These are phyloP conservation scores for Acanthamoeba polyphaga DNA, from an alignment of 208 protist genomes.

Conservation along the genomic window DNA sequence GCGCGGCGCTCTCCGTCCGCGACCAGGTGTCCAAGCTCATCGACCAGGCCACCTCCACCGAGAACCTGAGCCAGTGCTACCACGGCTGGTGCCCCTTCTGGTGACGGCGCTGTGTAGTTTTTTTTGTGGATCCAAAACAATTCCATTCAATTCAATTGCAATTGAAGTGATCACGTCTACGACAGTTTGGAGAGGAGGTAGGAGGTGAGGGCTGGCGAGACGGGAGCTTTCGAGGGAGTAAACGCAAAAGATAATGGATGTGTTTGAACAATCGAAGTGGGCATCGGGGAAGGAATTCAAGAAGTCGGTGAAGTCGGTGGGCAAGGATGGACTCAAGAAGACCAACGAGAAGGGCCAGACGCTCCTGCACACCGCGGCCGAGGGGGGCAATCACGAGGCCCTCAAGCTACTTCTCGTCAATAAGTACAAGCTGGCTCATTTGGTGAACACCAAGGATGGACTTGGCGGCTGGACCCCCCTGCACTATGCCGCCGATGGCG, in stretches of 20 bases:
- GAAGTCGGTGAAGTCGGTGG: background rate
- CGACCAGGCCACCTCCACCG: conserved; percentile 97
- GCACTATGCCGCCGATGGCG: conserved; percentile 16
- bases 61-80: conserved; percentile 99
- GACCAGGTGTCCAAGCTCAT: conserved; percentile 95
- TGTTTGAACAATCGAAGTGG: background rate
- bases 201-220: background rate
- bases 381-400: conserved; percentile 15
- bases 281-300: conserved; percentile 20
- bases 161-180: too few relatives aligned
- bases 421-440: background rate
- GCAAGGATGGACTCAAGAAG: conserved; percentile 7
- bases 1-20: conserved; percentile 79
- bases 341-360: conserved; percentile 34
- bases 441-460: background rate
- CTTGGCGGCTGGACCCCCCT: conserved; percentile 49
- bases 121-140: too few relatives aligned
- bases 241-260: conserved; percentile 1
- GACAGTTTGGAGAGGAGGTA: too few relatives aligned
- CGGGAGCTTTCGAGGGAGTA: background rate
- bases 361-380: background rate
- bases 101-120: background rate
- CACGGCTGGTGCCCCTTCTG: conserved; percentile 96
- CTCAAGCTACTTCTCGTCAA: background rate
- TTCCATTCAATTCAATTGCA: too few relatives aligned